Percentiles rank a stretch among this genome's conserved stretches.
Conservation (phyloP, 208 protist species). For the Blechomonas ayalai region DNA sequence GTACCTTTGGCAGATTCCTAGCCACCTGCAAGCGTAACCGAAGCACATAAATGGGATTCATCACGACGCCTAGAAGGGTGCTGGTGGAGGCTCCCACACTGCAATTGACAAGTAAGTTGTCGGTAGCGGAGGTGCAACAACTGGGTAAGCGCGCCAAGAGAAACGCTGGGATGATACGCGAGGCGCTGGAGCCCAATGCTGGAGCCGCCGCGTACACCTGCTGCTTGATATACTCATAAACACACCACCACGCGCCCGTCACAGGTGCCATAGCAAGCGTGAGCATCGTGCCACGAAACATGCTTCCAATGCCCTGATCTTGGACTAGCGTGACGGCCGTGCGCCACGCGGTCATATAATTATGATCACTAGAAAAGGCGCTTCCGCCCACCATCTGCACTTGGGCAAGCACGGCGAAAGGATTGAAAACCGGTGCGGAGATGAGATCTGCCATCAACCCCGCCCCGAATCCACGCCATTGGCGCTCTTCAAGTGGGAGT, state of each 20-base stretch:
- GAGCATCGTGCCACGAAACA: constrained; percentile 69
- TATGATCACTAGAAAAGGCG: constrained; percentile 44
- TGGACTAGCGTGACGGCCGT: constrained; percentile 46
- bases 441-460: constrained; percentile 57
- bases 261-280: constrained; percentile 62
- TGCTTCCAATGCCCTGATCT: constrained; percentile 43
- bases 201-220: constrained; percentile 31
- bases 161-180: constrained; percentile 9
- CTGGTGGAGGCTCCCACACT: constrained; percentile 50
- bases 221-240: constrained; percentile 73
- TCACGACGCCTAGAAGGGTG: constrained; percentile 47
- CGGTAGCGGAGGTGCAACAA: constrained; percentile 46
- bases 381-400: constrained; percentile 79
- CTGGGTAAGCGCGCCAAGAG: constrained; percentile 20
- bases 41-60: constrained; percentile 81
- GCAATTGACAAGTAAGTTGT: constrained; percentile 70
- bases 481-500: constrained; percentile 37
- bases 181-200: constrained; percentile 10
- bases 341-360: constrained; percentile 59
- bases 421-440: constrained; percentile 74
- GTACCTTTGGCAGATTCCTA: constrained; percentile 18
- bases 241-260: constrained; percentile 75
- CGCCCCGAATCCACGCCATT: constrained; percentile 65
- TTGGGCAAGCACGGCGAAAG: constrained; percentile 75
- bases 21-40: constrained; percentile 61